These are phyloP conservation scores for Pythium angustatum DNA, from an alignment of 352 stramenopile species.

Conservation along the genomic window DNA sequence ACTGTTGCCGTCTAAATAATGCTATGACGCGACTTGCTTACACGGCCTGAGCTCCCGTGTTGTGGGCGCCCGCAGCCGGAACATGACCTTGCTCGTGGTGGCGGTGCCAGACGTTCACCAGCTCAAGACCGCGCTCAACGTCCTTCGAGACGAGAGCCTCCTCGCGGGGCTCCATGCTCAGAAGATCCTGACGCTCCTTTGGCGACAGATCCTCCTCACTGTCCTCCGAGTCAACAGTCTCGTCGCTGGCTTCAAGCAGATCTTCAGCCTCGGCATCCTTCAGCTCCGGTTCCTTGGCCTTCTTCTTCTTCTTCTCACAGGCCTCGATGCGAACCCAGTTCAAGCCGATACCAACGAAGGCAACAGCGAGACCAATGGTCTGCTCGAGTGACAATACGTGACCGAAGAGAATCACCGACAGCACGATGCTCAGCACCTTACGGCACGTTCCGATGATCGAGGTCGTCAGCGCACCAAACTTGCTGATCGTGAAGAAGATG, in stretches of 20 bases:
- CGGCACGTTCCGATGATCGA: slow-evolving; percentile 86
- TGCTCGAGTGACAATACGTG: slow-evolving; percentile 75
- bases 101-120: slow-evolving; percentile 68
- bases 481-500: slow-evolving; percentile 88
- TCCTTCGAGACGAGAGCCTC: slow-evolving; percentile 43
- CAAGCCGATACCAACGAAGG: slow-evolving; percentile 73
- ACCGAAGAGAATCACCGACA: slow-evolving; percentile 82
- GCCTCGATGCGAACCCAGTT: slow-evolving; percentile 75
- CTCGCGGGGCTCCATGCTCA: slow-evolving; percentile 33
- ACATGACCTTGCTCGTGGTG: slow-evolving; percentile 40
- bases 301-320: slow-evolving; percentile 36
- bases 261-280: slow-evolving; percentile 51
- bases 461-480: slow-evolving; percentile 82
- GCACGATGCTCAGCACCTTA: slow-evolving; percentile 84
- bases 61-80: slow-evolving; percentile 18
- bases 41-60: slow-evolving; percentile 32
- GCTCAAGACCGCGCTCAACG: slow-evolving; percentile 58
- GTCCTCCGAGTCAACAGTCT: slow-evolving; percentile 61
- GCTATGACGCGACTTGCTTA: slow-evolving; percentile 10
- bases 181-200: slow-evolving; percentile 26
- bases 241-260: slow-evolving; percentile 62
- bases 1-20: slow-evolving; percentile 28
- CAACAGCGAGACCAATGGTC: slow-evolving; percentile 56
- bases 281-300: slow-evolving; percentile 28
- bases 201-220: slow-evolving; percentile 40